Evolutionary conservation across 2,329 filamentous ascomycete species (phyloP).

Genomic region (Tympanopsis confertula): DNA sequence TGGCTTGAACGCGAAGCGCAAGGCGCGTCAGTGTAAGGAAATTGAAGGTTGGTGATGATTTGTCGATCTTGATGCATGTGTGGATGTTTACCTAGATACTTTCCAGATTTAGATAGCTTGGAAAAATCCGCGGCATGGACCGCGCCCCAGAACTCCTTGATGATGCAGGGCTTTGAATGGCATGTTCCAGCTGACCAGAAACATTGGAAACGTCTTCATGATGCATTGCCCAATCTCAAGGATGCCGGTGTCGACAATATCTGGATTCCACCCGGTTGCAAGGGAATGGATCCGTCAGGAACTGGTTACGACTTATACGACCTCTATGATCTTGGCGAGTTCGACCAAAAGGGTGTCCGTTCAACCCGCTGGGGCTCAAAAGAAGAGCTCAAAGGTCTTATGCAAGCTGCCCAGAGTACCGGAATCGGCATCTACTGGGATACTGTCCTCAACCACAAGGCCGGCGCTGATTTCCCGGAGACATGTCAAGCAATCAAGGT

Average conservation of each 20-base stretch:
- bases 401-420: conserved; percentile 36
- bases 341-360: conserved; percentile 56
- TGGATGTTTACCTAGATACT: no score
- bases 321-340: conserved; percentile 61
- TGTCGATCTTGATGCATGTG: no score
- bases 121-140: background rate
- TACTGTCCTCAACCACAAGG: conserved; percentile 65
- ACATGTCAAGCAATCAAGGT: conserved; percentile 53
- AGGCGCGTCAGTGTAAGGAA: no score
- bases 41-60: no score
- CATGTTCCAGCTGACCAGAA: conserved; percentile 51
- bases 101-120: background rate
- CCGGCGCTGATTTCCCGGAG: conserved; percentile 58
- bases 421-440: conserved; percentile 59
- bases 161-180: conserved; percentile 68
- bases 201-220: conserved; percentile 51
- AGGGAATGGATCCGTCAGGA: conserved; percentile 17
- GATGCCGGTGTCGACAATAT: conserved; percentile 50
- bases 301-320: conserved; percentile 66
- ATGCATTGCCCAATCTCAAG: conserved; percentile 43
- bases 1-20: no score
- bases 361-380: conserved; percentile 62
- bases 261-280: conserved; percentile 55
- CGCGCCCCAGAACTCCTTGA: conserved; percentile 35
- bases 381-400: conserved; percentile 45